Conservation (phyloP, 2,329 filamentous ascomycete genomes). For the Epichloe sibirici region DNA sequence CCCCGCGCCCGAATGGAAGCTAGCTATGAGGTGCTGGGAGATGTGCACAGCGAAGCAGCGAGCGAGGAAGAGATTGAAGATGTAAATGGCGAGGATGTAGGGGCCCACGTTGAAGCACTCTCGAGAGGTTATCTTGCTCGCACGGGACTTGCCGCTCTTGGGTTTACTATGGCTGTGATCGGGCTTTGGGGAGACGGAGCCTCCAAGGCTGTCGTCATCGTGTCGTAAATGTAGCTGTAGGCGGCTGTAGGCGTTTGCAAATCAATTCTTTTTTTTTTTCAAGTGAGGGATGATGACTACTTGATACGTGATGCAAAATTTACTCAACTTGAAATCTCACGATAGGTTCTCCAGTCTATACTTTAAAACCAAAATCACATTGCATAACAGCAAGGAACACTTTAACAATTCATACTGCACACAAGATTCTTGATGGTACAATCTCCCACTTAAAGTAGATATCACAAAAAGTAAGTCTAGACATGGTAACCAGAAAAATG, state of each 20-base stretch:
- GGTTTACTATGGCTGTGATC: slow-evolving; percentile 48
- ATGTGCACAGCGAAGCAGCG: slow-evolving; percentile 35
- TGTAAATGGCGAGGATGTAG: slow-evolving; percentile 51
- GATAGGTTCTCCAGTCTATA: neutral
- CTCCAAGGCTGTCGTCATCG: slow-evolving; percentile 20
- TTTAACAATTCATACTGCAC: no score
- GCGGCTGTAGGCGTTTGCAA: neutral
- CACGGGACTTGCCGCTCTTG: slow-evolving; percentile 40
- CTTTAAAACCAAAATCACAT: neutral
- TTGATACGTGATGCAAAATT: neutral
- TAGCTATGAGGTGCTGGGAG: slow-evolving; percentile 57
- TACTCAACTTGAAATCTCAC: neutral
- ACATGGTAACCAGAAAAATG: neutral
- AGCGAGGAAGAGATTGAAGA: slow-evolving; percentile 40
- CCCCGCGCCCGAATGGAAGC: slow-evolving; percentile 45
- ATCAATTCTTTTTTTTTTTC: neutral
- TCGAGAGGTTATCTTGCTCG: slow-evolving; percentile 41
- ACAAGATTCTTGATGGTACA: no score
- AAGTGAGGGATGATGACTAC: neutral
- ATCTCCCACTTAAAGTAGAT: no score
- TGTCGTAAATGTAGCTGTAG: slow-evolving; percentile 15
- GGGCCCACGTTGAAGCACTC: slow-evolving; percentile 42
- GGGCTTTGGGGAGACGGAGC: slow-evolving; percentile 56
- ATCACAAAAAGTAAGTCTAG: no score
- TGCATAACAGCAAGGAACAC: neutral